phyloP scores from a whole-genome alignment of 1,139 yeast genomes.

The Kluyveromyces marxianus region DNA sequence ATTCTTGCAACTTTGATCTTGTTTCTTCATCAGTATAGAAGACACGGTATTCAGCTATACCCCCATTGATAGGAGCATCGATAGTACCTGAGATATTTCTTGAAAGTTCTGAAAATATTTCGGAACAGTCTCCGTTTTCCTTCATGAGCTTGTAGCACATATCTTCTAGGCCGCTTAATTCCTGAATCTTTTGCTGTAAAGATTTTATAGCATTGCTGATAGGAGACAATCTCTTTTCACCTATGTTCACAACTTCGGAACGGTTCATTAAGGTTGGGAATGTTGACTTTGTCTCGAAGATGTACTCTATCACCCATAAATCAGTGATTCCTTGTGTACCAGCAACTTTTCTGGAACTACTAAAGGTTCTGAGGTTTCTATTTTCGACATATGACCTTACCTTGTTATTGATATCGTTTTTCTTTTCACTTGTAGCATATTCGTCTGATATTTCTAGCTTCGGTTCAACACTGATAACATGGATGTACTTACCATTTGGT shows the following conservation, averaged over 20 bases:
- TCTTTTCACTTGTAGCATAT: conserved; percentile 18
- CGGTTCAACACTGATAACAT: conserved; percentile 70
- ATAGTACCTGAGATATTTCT: conserved; percentile 81
- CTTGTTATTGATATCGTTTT: conserved; percentile 18
- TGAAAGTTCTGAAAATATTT: conserved; percentile 60
- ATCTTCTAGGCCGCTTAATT: conserved; percentile 61
- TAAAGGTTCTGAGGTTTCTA: conserved; percentile 63
- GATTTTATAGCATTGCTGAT: conserved; percentile 73
- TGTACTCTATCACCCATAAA: conserved; percentile 84
- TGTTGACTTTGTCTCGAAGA: conserved; percentile 64
- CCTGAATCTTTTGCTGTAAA: conserved; percentile 60
- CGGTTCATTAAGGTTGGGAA: conserved; percentile 89
- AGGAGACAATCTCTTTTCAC: conserved; percentile 68
- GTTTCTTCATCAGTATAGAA: conserved; percentile 43
- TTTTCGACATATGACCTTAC: conserved; percentile 65
- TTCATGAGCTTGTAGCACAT: conserved; percentile 49
- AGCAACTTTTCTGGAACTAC: conserved; percentile 63
- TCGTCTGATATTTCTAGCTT: conserved; percentile 43
- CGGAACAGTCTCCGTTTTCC: conserved; percentile 44
- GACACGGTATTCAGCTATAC: conserved; percentile 74
- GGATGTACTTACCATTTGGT: conserved; percentile 66
- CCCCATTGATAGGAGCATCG: conserved; percentile 90
- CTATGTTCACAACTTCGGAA: conserved; percentile 54
- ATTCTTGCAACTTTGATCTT: conserved; percentile 38
- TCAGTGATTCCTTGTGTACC: conserved; percentile 69